These are phyloP conservation scores for Ceratobasidium sp. DNA, from an alignment of 1,284 basidiomycete species.

Conservation along the genomic window DNA sequence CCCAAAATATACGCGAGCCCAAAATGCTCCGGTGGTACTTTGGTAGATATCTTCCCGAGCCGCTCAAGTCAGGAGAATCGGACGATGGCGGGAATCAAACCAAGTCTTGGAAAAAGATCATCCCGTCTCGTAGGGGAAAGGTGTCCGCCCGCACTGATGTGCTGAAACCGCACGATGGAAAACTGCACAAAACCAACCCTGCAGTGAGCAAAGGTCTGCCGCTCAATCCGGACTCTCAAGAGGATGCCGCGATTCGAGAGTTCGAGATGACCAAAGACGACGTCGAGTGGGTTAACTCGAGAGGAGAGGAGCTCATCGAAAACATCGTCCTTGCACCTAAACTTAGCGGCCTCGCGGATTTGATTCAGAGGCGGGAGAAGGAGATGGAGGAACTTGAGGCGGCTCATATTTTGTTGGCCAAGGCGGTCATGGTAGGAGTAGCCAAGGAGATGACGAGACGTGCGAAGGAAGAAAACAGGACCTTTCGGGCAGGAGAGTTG, in stretches of 20 bases:
- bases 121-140: constrained; percentile 9
- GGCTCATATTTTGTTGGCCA: constrained; percentile 75
- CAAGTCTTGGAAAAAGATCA: constrained; percentile 31
- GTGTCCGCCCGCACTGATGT: constrained; percentile 32
- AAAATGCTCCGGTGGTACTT: constrained; percentile 81
- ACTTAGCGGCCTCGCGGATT: constrained; percentile 84
- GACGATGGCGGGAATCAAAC: not conserved
- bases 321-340: constrained; percentile 84
- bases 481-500: constrained; percentile 20
- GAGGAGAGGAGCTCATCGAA: constrained; percentile 64
- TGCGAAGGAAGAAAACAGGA: constrained; percentile 25
- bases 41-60: constrained; percentile 56
- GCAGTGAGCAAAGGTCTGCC: not conserved
- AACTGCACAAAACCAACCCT: constrained; percentile 30
- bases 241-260: constrained; percentile 12
- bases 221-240: not conserved
- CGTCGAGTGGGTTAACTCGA: constrained; percentile 48
- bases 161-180: constrained; percentile 35
- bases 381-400: constrained; percentile 82
- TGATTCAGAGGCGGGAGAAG: constrained; percentile 79
- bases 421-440: constrained; percentile 23
- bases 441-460: constrained; percentile 29
- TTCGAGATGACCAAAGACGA: constrained; percentile 19
- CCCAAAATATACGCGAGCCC: constrained; percentile 75
- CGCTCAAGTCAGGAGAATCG: not conserved